Evolutionary conservation across 2,329 filamentous ascomycete species (phyloP).

Genomic region (Alternaria sp.): DNA sequence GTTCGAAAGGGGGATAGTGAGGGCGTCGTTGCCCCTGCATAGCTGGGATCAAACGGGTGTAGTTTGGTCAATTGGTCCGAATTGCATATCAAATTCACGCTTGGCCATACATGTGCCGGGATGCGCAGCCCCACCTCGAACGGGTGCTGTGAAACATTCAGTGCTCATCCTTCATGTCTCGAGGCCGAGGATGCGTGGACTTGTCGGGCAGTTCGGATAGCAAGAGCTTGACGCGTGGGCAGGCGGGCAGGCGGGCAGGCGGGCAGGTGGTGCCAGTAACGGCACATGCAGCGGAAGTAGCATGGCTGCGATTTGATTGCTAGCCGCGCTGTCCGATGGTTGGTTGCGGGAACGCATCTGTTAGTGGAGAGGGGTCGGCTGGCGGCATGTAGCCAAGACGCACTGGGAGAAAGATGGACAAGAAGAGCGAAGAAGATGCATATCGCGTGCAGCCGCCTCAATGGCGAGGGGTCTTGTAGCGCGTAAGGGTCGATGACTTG

Average conservation of each 20-base stretch:
- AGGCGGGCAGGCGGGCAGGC: neutral
- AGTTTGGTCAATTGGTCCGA: conserved; percentile 34
- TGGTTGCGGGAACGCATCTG: conserved; percentile 8
- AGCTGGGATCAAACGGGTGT: conserved; percentile 25
- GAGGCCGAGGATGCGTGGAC: conserved; percentile 17
- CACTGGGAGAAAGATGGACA: conserved; percentile 25
- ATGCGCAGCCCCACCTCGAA: conserved; percentile 31
- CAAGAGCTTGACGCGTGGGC: neutral
- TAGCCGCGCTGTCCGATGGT: conserved; percentile 23
- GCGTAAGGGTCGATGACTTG: conserved; percentile 5
- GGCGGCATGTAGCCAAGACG: conserved; percentile 34
- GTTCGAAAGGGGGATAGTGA: conserved; percentile 31
- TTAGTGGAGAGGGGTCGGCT: conserved; percentile 26
- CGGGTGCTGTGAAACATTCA: conserved; percentile 38
- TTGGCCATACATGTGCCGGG: conserved; percentile 24
- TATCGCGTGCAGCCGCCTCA: conserved; percentile 29
- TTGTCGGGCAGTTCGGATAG: conserved; percentile 10
- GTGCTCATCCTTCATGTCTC: conserved; percentile 36
- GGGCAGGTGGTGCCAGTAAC: neutral
- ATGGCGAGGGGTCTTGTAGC: conserved; percentile 15
- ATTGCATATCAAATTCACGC: conserved; percentile 35
- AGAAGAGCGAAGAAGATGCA: conserved; percentile 17
- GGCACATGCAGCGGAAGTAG: conserved; percentile 2
- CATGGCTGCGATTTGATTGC: conserved; percentile 9
- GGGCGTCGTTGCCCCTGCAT: conserved; percentile 40